phyloP scores from a whole-genome alignment of 2,329 filamentous ascomycete genomes.

The Pseudogymnoascus sp. region DNA sequence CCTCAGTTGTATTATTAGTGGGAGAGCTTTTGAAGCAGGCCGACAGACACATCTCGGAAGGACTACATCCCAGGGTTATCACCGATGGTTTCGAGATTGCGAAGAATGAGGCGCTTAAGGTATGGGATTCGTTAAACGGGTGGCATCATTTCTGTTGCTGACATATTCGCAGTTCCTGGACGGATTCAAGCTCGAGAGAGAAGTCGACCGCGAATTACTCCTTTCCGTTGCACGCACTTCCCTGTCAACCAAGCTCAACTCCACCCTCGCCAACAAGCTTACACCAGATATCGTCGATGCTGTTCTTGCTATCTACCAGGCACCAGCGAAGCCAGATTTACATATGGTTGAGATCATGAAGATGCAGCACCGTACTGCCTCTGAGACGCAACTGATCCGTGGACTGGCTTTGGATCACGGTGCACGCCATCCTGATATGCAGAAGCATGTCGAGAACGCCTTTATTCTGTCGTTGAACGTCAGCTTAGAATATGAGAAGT shows the following conservation, averaged over 20 bases:
- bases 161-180: slow-evolving; percentile 65
- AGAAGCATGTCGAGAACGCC: slow-evolving; percentile 90
- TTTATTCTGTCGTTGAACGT: slow-evolving; percentile 94
- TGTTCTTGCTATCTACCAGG: slow-evolving; percentile 85
- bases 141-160: slow-evolving; percentile 13
- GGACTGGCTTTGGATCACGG: slow-evolving; percentile 92
- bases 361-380: slow-evolving; percentile 95
- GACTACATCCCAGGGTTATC: slow-evolving; percentile 92
- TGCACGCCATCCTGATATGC: slow-evolving; percentile 95
- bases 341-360: slow-evolving; percentile 99
- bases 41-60: slow-evolving; percentile 89
- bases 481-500: slow-evolving; percentile 96
- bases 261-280: slow-evolving; percentile 77
- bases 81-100: slow-evolving; percentile 97
- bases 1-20: slow-evolving; percentile 87
- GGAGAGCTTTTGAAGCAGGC: slow-evolving; percentile 97
- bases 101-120: slow-evolving; percentile 85
- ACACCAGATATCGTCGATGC: slow-evolving; percentile 95
- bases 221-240: slow-evolving; percentile 90
- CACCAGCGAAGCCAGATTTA: slow-evolving; percentile 84
- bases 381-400: slow-evolving; percentile 91
- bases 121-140: slow-evolving; percentile 27
- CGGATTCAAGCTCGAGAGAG: slow-evolving; percentile 77
- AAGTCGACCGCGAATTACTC: slow-evolving; percentile 88
- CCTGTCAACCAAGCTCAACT: slow-evolving; percentile 89